Conservation (phyloP, 495 filamentous ascomycete genomes). For the Neurospora tetrasperma region DNA sequence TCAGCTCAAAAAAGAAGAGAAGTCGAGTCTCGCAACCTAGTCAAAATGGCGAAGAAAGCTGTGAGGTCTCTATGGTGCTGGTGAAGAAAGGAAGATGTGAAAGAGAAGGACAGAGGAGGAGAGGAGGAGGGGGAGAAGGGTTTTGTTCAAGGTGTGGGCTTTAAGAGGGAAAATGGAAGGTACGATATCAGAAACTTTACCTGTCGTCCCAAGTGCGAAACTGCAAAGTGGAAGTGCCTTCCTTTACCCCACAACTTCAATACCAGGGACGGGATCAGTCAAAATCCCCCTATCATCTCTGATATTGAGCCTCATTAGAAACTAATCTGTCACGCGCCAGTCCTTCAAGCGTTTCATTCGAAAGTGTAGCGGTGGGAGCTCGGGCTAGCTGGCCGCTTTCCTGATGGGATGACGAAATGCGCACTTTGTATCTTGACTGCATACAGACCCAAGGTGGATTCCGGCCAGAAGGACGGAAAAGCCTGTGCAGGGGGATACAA, state of each 20-base stretch:
- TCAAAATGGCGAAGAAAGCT: background rate
- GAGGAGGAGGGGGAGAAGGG: background rate
- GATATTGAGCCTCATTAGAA: background rate
- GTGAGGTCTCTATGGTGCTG: background rate
- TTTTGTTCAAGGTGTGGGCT: background rate
- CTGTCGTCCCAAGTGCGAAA: background rate
- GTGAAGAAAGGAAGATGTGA: background rate
- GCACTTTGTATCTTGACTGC: background rate
- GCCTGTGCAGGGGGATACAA: background rate
- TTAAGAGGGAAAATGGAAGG: background rate
- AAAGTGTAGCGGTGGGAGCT: background rate
- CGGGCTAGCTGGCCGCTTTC: background rate
- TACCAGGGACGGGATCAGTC: background rate
- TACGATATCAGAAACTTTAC: background rate
- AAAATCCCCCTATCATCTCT: background rate
- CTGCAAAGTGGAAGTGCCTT: background rate
- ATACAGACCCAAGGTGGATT: background rate
- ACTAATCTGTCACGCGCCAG: background rate
- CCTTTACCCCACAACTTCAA: background rate
- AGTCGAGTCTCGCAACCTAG: background rate
- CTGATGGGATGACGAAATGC: background rate
- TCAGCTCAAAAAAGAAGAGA: slow-evolving; percentile 1
- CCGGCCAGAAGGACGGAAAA: background rate
- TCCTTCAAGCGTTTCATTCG: background rate
- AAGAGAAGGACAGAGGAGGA: background rate